phyloP scores from a whole-genome alignment of 1,284 basidiomycete species.

The Dichomitus squalens region DNA sequence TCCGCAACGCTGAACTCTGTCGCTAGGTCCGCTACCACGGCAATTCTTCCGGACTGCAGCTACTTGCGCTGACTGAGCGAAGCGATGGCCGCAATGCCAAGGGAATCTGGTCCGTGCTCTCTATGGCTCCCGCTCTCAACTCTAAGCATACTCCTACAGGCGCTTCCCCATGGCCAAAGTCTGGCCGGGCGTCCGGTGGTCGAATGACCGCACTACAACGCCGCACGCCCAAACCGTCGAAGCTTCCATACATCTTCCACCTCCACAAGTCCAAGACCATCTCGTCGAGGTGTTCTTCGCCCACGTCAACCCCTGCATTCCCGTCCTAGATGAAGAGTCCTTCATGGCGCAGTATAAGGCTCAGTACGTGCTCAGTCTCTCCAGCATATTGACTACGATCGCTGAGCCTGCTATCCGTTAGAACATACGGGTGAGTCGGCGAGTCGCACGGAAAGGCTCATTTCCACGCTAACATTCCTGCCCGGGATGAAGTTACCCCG shows the following conservation, averaged over 20 bases:
- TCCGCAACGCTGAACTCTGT: background rate
- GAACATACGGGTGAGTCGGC: constrained; percentile 12
- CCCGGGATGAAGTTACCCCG: constrained; percentile 3
- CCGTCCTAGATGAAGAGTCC: constrained; percentile 69
- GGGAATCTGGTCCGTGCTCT: constrained; percentile 67
- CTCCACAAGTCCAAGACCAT: constrained; percentile 61
- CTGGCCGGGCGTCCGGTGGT: constrained; percentile 18
- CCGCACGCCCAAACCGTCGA: constrained; percentile 35
- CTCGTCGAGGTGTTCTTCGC: constrained; percentile 78
- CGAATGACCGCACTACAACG: background rate
- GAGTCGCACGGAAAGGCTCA: no score
- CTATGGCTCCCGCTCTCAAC: background rate
- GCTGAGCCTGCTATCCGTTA: background rate
- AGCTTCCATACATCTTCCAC: constrained; percentile 49
- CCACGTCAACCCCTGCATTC: constrained; percentile 78
- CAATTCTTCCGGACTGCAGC: constrained; percentile 72
- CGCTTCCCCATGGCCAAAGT: constrained; percentile 67
- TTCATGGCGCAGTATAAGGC: constrained; percentile 69
- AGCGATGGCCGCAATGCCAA: constrained; percentile 63
- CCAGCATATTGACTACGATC: background rate
- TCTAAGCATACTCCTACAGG: constrained; percentile 42
- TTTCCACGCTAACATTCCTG: background rate
- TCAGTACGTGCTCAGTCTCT: constrained; percentile 43
- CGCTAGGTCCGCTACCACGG: constrained; percentile 76
- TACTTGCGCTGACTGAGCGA: constrained; percentile 66